Evolutionary conservation across 106 monocot species (phyloP).

Genomic region (Acorus calamus): DNA sequence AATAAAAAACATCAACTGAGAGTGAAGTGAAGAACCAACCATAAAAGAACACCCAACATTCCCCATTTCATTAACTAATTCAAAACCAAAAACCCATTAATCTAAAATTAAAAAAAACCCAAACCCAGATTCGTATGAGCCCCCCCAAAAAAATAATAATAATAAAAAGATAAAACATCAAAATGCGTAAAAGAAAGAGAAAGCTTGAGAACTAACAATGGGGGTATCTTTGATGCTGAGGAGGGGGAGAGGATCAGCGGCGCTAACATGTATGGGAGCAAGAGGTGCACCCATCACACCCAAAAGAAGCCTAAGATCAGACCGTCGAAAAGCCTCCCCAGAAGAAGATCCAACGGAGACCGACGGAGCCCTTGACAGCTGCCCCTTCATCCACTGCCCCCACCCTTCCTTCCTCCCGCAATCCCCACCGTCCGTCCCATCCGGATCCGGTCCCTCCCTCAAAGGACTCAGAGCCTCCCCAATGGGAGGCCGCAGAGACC

Average conservation of each 20-base stretch:
- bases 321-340: constrained; percentile 17
- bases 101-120: too few relatives aligned
- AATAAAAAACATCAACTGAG: too few relatives aligned
- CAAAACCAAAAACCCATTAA: not conserved
- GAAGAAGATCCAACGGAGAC: constrained; percentile 1
- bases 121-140: not conserved
- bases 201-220: constrained; percentile 37
- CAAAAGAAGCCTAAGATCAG: constrained; percentile 68
- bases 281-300: constrained; percentile 96
- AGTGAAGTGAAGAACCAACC: too few relatives aligned
- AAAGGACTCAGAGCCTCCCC: constrained; percentile 59
- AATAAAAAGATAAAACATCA: constrained; percentile 9
- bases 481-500: constrained; percentile 33
- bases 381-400: constrained; percentile 66
- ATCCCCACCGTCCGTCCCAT: constrained; percentile 1
- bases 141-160: not conserved
- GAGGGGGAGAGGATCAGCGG: constrained; percentile 37
- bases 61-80: too few relatives aligned
- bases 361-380: constrained; percentile 29
- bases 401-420: constrained; percentile 46
- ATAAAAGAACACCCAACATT: too few relatives aligned
- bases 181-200: not conserved
- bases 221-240: constrained; percentile 64
- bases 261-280: constrained; percentile 61
- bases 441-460: constrained; percentile 64